Base-by-base conservation (phyloP, 805 yeast species). In the Candida maesae region DNA sequence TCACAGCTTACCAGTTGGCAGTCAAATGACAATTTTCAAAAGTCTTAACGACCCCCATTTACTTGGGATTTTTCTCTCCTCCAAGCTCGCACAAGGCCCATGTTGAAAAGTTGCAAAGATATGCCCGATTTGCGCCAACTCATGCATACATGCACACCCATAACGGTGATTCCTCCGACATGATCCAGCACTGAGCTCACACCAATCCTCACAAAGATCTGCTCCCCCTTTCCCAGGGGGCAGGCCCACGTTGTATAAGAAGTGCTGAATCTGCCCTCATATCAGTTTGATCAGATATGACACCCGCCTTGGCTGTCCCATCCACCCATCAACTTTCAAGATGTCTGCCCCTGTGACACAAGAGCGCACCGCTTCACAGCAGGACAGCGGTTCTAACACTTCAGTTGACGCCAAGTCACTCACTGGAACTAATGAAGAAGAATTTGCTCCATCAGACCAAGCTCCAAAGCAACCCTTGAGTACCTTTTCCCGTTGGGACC, bases 401-500 rank as follows among this genome's bases (percentile, higher is more conserved):
- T 30, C 33, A 8, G 19, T 17, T 17, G 33, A 30, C 9, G 33
- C 21, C 14, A 30, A 17, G 19, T 25, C 28, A 10, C 11, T 13
- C 28, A 12, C 28, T 25, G n/a, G 10, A 10, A 9, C 28, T 12
- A 10, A 15, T n/a, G 31, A 14, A 5, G 31, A 14, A 7, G 18
- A 28, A 12, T 26, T 26, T 6, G n/a, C 29, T 10, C 8, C 17
- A 14, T 13, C 16, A 17, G 13, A 28, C 18, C 31, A 17, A 9
- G 10, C 14, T 26, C 18, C 24, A 23, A 11, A 30, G 14, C 9
- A 17, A 20, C n/a, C 43, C 35, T n/a, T n/a, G n/a, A n/a, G n/a
- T n/a, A 17, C 25, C 29, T 35, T 41, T 10, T 25, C 28, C 28
- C 14, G 28, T 44, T 58, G 56, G 48, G 45, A 12, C 48, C 51